Base-by-base conservation (phyloP, 2,329 filamentous ascomycete genomes). In the Penicillium sumatraense region DNA sequence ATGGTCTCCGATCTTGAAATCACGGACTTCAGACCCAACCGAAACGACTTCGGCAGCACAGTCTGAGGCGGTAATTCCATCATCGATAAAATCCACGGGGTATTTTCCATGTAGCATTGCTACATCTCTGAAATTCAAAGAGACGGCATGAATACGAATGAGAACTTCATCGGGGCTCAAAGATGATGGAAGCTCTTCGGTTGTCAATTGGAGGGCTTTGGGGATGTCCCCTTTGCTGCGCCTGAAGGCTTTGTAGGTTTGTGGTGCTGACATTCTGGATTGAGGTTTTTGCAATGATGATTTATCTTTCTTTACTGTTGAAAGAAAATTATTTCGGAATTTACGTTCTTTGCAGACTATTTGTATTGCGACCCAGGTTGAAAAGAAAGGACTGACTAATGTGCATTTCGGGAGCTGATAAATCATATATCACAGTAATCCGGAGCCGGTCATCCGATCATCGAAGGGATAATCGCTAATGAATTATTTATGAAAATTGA, bases 101-200 rank as follows among this genome's bases (percentile, higher is more conserved):
- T 54, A 54, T 27, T 46, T 54, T 20, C 46, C 45, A 31, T 50
- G 13, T 16, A 50, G 41, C 33, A 54, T 54, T 24, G 52, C 52
- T 11, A 50, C 29, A 27, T 54, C 52, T 29, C 52, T 41, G 23
- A 50, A 54, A 21, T 54, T 54, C n/a, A 54, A 29, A 21, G 52
- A 56, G 9, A 49, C 46, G 8, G 46, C 46, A n/a, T 49, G 46
- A 9, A 49, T 49, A 8, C 31, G 31, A 23, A 49, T 49, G 16
- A 49, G 31, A 3, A 49, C 46, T 18, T 49, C 20, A 16, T 26
- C 14, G 3, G 31, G 8, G 6, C 18, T 20, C 46, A 49, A 21
- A 0, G 21, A 11, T 3, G 31, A 36, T 7, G 46, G 46, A 18
- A 49, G 20, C 14, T 49, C 46, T 16, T 49, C 46, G 1, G 46